Percentiles rank a stretch among this genome's conserved stretches.
phyloP scores from a whole-genome alignment of 192 early-diverging fungal species.

The Obelidium mucronatum region DNA sequence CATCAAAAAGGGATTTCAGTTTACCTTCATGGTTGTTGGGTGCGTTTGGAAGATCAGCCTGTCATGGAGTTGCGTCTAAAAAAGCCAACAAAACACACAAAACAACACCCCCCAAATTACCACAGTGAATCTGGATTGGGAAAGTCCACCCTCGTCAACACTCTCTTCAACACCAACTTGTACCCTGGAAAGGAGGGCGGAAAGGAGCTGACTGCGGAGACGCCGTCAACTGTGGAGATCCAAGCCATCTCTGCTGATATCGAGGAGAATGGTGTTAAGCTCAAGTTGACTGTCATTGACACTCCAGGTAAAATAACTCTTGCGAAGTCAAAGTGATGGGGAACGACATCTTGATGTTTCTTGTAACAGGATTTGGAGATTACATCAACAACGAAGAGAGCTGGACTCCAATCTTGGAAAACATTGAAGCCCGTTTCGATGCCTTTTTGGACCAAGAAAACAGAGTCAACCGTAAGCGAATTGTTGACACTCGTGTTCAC shows the following conservation, averaged over 20 bases:
- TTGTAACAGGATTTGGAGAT: slow-evolving; percentile 58
- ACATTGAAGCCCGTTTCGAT: slow-evolving; percentile 94
- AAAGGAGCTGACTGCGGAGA: slow-evolving; percentile 71
- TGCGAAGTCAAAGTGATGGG: not conserved
- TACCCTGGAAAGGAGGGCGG: slow-evolving; percentile 85
- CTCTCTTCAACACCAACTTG: slow-evolving; percentile 73
- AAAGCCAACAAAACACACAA: too few relatives aligned
- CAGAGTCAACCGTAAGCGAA: slow-evolving; percentile 64
- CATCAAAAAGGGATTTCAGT: slow-evolving; percentile 96
- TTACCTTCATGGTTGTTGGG: slow-evolving; percentile 71
- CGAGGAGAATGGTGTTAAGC: slow-evolving; percentile 93
- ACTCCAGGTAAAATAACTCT: slow-evolving; percentile 71
- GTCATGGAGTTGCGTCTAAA: not conserved
- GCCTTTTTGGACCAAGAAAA: slow-evolving; percentile 88
- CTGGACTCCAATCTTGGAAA: slow-evolving; percentile 93
- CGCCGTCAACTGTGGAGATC: slow-evolving; percentile 67
- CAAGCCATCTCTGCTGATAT: slow-evolving; percentile 56
- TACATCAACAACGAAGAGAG: slow-evolving; percentile 74
- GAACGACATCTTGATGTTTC: not conserved
- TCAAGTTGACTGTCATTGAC: slow-evolving; percentile 96
- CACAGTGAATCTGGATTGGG: slow-evolving; percentile 65
- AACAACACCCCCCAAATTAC: not conserved
- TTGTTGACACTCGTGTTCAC: slow-evolving; percentile 82
- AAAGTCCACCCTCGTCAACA: slow-evolving; percentile 70
- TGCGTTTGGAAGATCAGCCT: slow-evolving; percentile 28